These are phyloP conservation scores for Hirschioporus abietinus DNA, from an alignment of 768 basidiomycete genomes.

Conservation along the genomic window DNA sequence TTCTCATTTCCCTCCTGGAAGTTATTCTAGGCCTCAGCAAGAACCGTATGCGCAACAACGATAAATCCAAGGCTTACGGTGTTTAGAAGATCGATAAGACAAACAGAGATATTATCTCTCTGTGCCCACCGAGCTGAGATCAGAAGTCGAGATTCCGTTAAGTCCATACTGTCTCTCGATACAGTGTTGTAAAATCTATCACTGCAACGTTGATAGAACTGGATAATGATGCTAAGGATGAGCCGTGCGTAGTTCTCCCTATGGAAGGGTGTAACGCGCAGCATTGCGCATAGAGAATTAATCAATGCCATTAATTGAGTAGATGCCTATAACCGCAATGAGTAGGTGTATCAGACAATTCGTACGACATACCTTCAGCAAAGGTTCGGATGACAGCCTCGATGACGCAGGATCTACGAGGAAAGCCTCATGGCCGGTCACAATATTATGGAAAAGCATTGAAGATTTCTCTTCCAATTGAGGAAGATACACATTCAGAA, in stretches of 20 bases:
- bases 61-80: conserved; percentile 37
- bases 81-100: conserved; percentile 59
- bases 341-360: conserved; percentile 3
- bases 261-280: conserved; percentile 89
- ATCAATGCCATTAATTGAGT: conserved; percentile 84
- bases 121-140: conserved; percentile 72
- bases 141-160: conserved; percentile 52
- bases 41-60: not conserved
- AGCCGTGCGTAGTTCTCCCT: conserved; percentile 91
- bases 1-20: conserved; percentile 27
- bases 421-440: conserved; percentile 83
- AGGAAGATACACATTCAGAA: conserved; percentile 86
- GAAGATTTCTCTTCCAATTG: conserved; percentile 94
- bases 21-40: conserved; percentile 6
- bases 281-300: conserved; percentile 89
- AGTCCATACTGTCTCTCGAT: conserved; percentile 38
- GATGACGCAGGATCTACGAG: conserved; percentile 69
- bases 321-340: conserved; percentile 52
- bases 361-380: conserved; percentile 58
- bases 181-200: conserved; percentile 79
- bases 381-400: conserved; percentile 61
- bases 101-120: conserved; percentile 67
- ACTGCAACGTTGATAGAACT: conserved; percentile 93
- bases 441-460: conserved; percentile 77
- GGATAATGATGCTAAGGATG: conserved; percentile 89